Percentiles rank a stretch among this genome's conserved stretches.
phyloP scores from a whole-genome alignment of 2,329 filamentous ascomycete species.

The Botryotinia narcissicola region DNA sequence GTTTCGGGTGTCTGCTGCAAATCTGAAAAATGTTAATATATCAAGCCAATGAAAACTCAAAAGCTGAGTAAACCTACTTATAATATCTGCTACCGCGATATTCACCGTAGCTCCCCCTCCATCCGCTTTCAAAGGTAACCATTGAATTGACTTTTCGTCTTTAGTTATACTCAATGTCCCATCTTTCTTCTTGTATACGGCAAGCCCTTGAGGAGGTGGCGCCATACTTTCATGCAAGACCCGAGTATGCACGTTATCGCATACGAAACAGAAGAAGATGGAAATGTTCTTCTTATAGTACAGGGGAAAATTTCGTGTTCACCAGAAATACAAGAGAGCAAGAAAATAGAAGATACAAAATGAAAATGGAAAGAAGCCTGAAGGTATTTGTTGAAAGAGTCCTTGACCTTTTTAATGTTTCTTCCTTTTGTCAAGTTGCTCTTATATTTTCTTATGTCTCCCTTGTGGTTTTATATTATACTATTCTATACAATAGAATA shows the following conservation, averaged over 20 bases:
- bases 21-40: slow-evolving; percentile 52
- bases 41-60: slow-evolving; percentile 18
- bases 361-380: background rate
- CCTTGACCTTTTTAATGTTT: background rate
- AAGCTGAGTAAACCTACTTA: slow-evolving; percentile 59
- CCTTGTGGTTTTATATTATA: background rate
- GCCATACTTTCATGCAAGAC: slow-evolving; percentile 22
- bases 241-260: slow-evolving; percentile 2
- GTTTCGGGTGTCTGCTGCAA: slow-evolving; percentile 90
- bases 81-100: slow-evolving; percentile 72
- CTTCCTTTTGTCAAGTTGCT: background rate
- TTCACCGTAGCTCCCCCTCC: slow-evolving; percentile 64
- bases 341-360: background rate
- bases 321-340: background rate
- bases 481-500: background rate
- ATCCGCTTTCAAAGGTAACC: slow-evolving; percentile 67
- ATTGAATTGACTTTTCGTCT: slow-evolving; percentile 73
- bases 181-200: slow-evolving; percentile 94
- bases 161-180: slow-evolving; percentile 73
- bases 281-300: background rate
- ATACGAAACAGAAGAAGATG: background rate
- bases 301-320: background rate
- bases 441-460: background rate
- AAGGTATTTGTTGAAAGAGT: background rate
- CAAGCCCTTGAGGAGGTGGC: slow-evolving; percentile 49